Base-by-base conservation (phyloP, 352 stramenopile species). In the Pythium sp. region DNA sequence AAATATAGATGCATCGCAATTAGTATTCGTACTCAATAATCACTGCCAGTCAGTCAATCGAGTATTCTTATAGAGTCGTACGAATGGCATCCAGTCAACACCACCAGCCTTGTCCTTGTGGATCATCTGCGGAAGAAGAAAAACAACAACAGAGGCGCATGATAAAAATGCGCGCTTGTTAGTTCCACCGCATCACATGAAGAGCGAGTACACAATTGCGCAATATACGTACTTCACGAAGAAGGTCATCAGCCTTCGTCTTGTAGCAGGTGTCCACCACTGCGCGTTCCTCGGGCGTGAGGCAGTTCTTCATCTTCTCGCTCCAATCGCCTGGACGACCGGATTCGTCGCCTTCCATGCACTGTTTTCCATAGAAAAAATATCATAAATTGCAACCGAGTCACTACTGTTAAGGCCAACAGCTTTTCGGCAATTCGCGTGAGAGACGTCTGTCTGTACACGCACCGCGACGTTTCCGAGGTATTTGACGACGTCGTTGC, bases 61-160 rank as follows among this genome's bases (percentile, higher is more conserved):
- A 18, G 1, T 20, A 24, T 41, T 11, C 6, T 7, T n/a, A 26
- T 4, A 56, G 24, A 5, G 14, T 68, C 82, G 32, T 78, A 93
- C 85, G 65, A 92, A 93, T 46, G 87, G 87, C 84, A 92, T 91
- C 87, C 87, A 93, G 18, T 70, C 49, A 22, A 91, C 76, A 14
- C 66, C 77, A 34, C 79, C 71, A 20, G 75, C 74, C 34, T 76
- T 74, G 22, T 92, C 79, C 34, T 79, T 77, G 34, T 72, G 72
- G 70, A 92, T 90, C 75, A 94, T 86, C 75, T 91, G 18, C 7
- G 8, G 22, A n/a, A 22, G 9, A 24, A 26, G 12, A 58, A 58
- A 58, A 15, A 11, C 2, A 22, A 20, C 5, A 18, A 67, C 62
- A 65, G 41, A 38, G 18, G 24, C 5, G 32, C 56, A 43, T 9